Evolutionary conservation across 1,284 basidiomycete genomes (phyloP).

Genomic region (Taiwanofungus camphoratus): DNA sequence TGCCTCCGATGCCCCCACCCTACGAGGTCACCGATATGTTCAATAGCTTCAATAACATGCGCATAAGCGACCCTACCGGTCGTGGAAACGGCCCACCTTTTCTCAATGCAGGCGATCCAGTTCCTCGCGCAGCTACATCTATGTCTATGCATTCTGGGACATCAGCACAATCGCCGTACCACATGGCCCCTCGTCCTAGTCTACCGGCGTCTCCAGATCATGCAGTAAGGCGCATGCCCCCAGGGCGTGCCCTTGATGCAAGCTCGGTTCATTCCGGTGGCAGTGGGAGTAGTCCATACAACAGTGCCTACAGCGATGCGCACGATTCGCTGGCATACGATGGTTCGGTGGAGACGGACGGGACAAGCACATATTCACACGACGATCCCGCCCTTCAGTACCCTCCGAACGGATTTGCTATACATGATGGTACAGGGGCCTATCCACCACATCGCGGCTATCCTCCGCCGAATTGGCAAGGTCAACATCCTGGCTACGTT

Average conservation of each 20-base stretch:
- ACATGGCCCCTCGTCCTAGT: conserved; percentile 18
- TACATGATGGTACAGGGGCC: conserved; percentile 5
- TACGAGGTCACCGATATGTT: conserved; percentile 41
- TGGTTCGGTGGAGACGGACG: conserved; percentile 21
- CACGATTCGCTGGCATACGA: conserved; percentile 20
- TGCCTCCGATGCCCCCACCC: conserved; percentile 27
- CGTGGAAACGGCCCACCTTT: conserved; percentile 13
- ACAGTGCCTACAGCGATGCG: conserved; percentile 21
- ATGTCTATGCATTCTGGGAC: conserved; percentile 40
- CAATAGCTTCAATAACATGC: conserved; percentile 43
- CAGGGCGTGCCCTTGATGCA: conserved; percentile 17
- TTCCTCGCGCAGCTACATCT: conserved; percentile 44
- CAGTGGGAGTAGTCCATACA: conserved; percentile 22
- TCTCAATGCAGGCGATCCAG: conserved; percentile 17
- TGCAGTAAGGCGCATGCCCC: conserved; percentile 17
- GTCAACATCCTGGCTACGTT: conserved; percentile 29
- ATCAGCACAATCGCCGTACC: conserved; percentile 25
- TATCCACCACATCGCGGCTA: conserved; percentile 25
- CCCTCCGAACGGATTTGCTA: conserved; percentile 10
- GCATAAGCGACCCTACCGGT: conserved; percentile 35
- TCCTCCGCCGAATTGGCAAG: conserved; percentile 30
- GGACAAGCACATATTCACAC: conserved; percentile 30
- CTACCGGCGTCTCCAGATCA: conserved; percentile 22
- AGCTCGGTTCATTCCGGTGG: conserved; percentile 26
- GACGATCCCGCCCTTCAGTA: conserved; percentile 25